Evolutionary conservation across 805 yeast species (phyloP).

Genomic region (Starmera caribaea): DNA sequence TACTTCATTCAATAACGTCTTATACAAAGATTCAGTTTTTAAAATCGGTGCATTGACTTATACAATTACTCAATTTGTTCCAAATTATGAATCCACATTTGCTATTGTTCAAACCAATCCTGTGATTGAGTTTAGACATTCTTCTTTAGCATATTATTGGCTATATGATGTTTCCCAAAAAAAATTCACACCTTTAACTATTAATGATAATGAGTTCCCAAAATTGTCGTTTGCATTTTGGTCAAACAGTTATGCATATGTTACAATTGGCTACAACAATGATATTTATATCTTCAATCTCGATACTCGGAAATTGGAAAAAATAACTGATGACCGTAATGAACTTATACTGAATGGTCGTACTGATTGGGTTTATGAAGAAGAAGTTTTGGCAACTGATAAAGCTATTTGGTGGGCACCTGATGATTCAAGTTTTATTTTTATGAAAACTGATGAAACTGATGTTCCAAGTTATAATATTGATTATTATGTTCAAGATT

Average conservation of each 20-base stretch:
- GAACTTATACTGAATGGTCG: slow-evolving; percentile 64
- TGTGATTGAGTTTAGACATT: slow-evolving; percentile 45
- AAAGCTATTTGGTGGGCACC: slow-evolving; percentile 85
- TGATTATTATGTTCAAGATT: slow-evolving; percentile 57
- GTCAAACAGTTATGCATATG: slow-evolving; percentile 60
- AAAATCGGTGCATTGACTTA: slow-evolving; percentile 3
- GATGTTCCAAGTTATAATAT: slow-evolving; percentile 61
- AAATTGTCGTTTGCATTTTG: slow-evolving; percentile 44
- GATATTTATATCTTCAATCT: slow-evolving; percentile 49
- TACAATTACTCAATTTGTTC: slow-evolving; percentile 7
- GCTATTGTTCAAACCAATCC: slow-evolving; percentile 45
- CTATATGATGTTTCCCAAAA: slow-evolving; percentile 22
- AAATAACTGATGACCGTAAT: slow-evolving; percentile 60
- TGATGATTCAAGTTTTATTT: slow-evolving; percentile 52
- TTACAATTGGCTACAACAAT: slow-evolving; percentile 59
- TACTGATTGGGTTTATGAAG: slow-evolving; percentile 94
- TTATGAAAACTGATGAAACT: slow-evolving; percentile 61
- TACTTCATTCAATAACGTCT: slow-evolving; percentile 1
- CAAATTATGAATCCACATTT: slow-evolving; percentile 15
- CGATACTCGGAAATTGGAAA: slow-evolving; percentile 20
- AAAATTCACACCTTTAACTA: slow-evolving; percentile 20
- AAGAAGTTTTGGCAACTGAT: slow-evolving; percentile 68
- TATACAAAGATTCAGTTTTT: slow-evolving; percentile 4
- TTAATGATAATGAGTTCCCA: slow-evolving; percentile 14
- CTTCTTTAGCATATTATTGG: slow-evolving; percentile 33